phyloP scores from a whole-genome alignment of 805 yeast species.

The Jamesozyma hellenica region DNA sequence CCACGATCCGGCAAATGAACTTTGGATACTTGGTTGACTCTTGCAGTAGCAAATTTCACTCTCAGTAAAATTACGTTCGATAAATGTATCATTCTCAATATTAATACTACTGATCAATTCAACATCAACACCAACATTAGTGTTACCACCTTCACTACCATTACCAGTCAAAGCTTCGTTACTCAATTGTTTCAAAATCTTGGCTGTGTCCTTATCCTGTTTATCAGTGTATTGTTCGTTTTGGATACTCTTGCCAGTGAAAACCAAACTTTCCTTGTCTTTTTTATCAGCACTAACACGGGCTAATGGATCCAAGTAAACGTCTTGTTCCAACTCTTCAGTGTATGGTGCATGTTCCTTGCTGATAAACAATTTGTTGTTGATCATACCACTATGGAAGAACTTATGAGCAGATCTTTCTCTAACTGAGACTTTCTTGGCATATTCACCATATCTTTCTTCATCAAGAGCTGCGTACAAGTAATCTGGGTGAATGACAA shows the following conservation, averaged over 20 bases:
- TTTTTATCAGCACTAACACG: conserved; percentile 32
- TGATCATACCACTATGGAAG: conserved; percentile 89
- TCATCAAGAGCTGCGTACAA: conserved; percentile 73
- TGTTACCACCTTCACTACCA: conserved; percentile 32
- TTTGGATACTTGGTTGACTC: conserved; percentile 64
- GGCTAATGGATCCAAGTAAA: conserved; percentile 93
- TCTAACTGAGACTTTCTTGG: conserved; percentile 61
- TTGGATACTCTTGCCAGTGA: conserved; percentile 44
- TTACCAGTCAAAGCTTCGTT: conserved; percentile 25
- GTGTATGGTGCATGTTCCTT: conserved; percentile 90
- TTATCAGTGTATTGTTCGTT: conserved; percentile 34
- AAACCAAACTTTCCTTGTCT: conserved; percentile 34
- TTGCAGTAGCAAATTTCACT: conserved; percentile 72
- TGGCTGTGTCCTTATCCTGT: conserved; percentile 43
- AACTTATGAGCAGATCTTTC: conserved; percentile 86
- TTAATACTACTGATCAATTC: conserved; percentile 78
- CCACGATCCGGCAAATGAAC: conserved; percentile 97
- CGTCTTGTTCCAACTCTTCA: conserved; percentile 78
- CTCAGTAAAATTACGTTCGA: conserved; percentile 84
- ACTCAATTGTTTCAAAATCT: conserved; percentile 49
- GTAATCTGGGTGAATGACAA: conserved; percentile 88
- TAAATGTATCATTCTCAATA: conserved; percentile 78
- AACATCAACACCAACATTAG: conserved; percentile 89
- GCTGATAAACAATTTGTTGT: conserved; percentile 83
- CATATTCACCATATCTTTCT: conserved; percentile 61